Conservation (phyloP, 2,329 filamentous ascomycete species). For the Pseudocercospora cruenta region DNA sequence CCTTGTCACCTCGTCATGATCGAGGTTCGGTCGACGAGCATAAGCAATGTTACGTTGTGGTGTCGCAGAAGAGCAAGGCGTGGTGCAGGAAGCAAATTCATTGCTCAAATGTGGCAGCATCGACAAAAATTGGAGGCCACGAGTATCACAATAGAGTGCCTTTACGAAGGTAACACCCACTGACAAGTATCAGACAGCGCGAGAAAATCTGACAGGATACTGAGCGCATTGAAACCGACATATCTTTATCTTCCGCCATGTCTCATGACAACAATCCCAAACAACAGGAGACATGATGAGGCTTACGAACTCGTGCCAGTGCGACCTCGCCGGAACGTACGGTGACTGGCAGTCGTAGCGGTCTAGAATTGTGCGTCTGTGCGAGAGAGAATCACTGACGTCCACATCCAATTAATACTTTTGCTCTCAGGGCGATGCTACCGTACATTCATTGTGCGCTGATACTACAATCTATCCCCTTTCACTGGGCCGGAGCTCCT, state of each 20-base stretch:
- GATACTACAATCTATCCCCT: conserved; percentile 1
- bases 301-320: conserved; percentile 8
- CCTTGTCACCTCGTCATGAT: conserved; percentile 22
- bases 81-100: conserved; percentile 15
- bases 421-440: conserved; percentile 5
- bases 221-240: not conserved
- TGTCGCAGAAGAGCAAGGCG: conserved; percentile 25
- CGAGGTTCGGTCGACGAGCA: conserved; percentile 21
- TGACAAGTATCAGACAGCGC: not conserved
- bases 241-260: conserved; percentile 3
- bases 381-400: not conserved
- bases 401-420: not conserved
- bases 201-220: not conserved
- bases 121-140: not conserved
- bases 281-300: not conserved
- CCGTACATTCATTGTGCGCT: conserved; percentile 13
- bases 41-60: conserved; percentile 21
- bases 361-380: conserved; percentile 14
- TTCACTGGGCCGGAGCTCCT: conserved; percentile 6
- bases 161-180: not conserved
- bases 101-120: not conserved
- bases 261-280: conserved; percentile 2
- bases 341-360: conserved; percentile 7
- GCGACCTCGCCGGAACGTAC: conserved; percentile 4
- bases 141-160: conserved; percentile 4